Percentiles rank a stretch among this genome's conserved stretches.
phyloP scores from a whole-genome alignment of 495 filamentous ascomycete genomes.

The Hyaloscypha variabilis region DNA sequence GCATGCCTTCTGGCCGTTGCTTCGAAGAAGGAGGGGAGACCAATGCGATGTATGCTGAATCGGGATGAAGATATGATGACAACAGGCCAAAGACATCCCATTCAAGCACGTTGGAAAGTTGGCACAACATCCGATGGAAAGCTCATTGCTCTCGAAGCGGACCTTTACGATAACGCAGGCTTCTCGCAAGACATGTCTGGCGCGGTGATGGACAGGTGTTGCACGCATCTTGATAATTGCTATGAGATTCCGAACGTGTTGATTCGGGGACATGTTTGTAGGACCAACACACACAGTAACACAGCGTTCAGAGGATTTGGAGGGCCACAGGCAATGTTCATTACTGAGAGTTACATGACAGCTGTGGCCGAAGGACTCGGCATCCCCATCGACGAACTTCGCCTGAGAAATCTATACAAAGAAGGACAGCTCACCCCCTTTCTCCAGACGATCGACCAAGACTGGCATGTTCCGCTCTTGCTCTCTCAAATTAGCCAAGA shows the following conservation, averaged over 20 bases:
- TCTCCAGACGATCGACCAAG: conserved; percentile 38
- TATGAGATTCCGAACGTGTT: conserved; percentile 44
- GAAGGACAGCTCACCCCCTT: conserved; percentile 41
- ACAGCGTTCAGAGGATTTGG: conserved; percentile 47
- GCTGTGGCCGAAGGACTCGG: conserved; percentile 39
- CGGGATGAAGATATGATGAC: conserved; percentile 47
- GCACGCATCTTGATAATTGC: conserved; percentile 42
- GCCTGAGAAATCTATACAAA: conserved; percentile 44
- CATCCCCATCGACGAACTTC: conserved; percentile 41
- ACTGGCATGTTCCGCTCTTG: conserved; percentile 43
- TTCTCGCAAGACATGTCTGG: conserved; percentile 42
- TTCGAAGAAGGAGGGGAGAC: conserved; percentile 41
- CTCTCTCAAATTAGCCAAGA: conserved; percentile 37
- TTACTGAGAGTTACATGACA: conserved; percentile 43
- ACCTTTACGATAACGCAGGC: conserved; percentile 44
- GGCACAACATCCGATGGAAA: conserved; percentile 43
- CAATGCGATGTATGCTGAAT: conserved; percentile 44
- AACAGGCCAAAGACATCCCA: conserved; percentile 40
- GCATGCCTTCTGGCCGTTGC: conserved; percentile 42
- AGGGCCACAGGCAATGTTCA: conserved; percentile 43
- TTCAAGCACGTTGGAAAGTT: conserved; percentile 44
- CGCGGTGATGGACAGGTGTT: conserved; percentile 44
- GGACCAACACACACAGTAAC: conserved; percentile 46
- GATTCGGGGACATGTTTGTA: conserved; percentile 42
- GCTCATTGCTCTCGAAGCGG: conserved; percentile 41